Base-by-base conservation (phyloP, 2,329 filamentous ascomycete species). In the Periconia digitata region DNA sequence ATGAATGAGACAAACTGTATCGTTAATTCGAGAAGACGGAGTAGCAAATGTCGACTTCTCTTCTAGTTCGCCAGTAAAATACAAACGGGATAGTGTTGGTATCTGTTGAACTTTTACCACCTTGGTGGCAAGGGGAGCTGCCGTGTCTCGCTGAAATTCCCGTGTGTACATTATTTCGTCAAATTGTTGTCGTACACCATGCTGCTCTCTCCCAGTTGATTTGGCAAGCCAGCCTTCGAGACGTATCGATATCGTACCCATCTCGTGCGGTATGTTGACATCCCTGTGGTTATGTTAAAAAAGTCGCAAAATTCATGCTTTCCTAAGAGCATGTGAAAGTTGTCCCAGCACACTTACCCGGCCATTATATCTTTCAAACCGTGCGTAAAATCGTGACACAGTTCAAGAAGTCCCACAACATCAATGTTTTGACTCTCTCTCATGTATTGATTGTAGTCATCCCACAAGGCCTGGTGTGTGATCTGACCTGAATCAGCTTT, bases 151-250 rank as follows among this genome's bases (percentile, higher is more conserved):
- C 20, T 63, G 55, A 24, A 58, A 64, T 34, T 64, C 56, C 1
- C 61, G 56, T 3, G 56, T 50, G 23, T 64, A 58, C 36, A 66
- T 48, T 1, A 60, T 56, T 43, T 66, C 61, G 15, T 68, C 60
- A 10, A 66, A 51, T 16, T 51, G 53, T 15, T 58, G 49, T 22
- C 50, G 58, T 17, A 43, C 44, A 21, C 49, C 53, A 48, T 63
- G 47, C 1, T 38, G 18, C 16, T 53, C 47, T 43, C 56, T 41
- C 0, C 46, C 54, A 2, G 54, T 58, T 16, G 56, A 51, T 40
- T 58, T 67, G 1, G 45, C 37, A 34, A 51, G 54, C 46, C 62
- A 67, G 18, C 24, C 52, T 10, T 53, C 49, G 13, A 71, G 43
- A 3, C 41, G 51, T 16, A 53, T 38, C 7, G 64, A 62, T 18